Evolutionary conservation across 2,329 filamentous ascomycete genomes (phyloP).

Genomic region (Colletotrichum sojae): DNA sequence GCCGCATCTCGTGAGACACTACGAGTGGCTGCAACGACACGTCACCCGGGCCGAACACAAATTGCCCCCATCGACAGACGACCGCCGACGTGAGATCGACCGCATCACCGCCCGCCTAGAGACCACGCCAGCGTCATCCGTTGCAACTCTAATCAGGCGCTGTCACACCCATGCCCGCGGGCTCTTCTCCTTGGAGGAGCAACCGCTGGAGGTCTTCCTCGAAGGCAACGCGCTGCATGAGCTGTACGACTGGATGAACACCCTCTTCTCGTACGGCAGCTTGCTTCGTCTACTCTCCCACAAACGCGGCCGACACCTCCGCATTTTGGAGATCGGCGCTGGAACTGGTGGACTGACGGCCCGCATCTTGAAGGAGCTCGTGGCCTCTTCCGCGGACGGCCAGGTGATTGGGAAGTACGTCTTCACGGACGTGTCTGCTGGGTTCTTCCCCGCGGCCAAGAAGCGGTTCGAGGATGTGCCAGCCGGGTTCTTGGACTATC

Average conservation of each 20-base stretch:
- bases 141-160: slow-evolving; percentile 16
- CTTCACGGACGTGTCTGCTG: slow-evolving; percentile 46
- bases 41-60: neutral
- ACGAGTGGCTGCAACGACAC: slow-evolving; percentile 2
- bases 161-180: slow-evolving; percentile 13
- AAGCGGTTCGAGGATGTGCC: neutral
- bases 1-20: slow-evolving; percentile 6
- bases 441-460: slow-evolving; percentile 43
- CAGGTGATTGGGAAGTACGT: slow-evolving; percentile 40
- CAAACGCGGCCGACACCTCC: slow-evolving; percentile 48
- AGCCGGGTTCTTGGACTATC: slow-evolving; percentile 7
- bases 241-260: slow-evolving; percentile 36
- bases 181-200: neutral
- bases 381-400: slow-evolving; percentile 35
- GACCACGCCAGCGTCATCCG: neutral
- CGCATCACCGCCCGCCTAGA: neutral
- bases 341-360: slow-evolving; percentile 31
- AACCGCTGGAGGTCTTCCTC: slow-evolving; percentile 20
- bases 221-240: slow-evolving; percentile 23
- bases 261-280: slow-evolving; percentile 14
- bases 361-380: slow-evolving; percentile 14
- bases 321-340: slow-evolving; percentile 45
- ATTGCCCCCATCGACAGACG: neutral
- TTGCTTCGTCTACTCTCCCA: slow-evolving; percentile 3
- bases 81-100: neutral